Percentiles rank a stretch among this genome's conserved stretches.
These are phyloP conservation scores for Cucumis cinereus DNA, from an alignment of 306 rosid genomes.

Conservation along the genomic window DNA sequence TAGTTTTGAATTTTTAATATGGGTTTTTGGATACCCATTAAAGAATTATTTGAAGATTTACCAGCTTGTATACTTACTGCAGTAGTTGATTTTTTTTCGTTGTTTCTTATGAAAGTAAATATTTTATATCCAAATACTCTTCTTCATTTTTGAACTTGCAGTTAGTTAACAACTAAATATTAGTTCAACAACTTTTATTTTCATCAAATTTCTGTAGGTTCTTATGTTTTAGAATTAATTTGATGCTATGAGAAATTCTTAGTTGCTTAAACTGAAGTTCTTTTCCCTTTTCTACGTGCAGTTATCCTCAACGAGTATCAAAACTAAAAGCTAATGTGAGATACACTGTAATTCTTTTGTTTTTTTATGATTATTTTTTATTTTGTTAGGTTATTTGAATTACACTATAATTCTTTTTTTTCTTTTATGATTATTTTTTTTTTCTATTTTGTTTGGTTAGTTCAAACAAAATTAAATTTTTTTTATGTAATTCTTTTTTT, in stretches of 20 bases:
- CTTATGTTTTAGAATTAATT: background rate
- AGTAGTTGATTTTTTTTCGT: background rate
- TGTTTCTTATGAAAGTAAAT: background rate
- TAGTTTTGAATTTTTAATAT: too few species aligned
- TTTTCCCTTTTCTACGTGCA: conserved; percentile 30
- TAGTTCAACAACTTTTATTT: background rate
- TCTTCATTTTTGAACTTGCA: background rate
- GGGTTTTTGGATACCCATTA: too few species aligned
- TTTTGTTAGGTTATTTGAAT: too few species aligned
- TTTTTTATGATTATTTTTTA: too few species aligned
- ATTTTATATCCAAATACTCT: background rate
- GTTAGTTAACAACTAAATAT: background rate
- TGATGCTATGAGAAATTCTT: background rate
- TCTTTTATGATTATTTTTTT: too few species aligned
- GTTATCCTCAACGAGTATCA: conserved; percentile 92
- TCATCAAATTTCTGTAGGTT: background rate
- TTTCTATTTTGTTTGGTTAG: too few species aligned
- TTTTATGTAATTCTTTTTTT: too few species aligned
- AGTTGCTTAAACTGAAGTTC: background rate
- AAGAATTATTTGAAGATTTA: too few species aligned
- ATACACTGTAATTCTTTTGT: too few species aligned
- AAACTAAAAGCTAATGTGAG: conserved; percentile 72
- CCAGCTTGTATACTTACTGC: background rate
- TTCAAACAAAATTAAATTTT: too few species aligned
- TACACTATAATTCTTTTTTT: too few species aligned